Percentiles rank a stretch among this genome's conserved stretches.
phyloP scores from a whole-genome alignment of 768 basidiomycete genomes.

The Boletus vermiculosoides region DNA sequence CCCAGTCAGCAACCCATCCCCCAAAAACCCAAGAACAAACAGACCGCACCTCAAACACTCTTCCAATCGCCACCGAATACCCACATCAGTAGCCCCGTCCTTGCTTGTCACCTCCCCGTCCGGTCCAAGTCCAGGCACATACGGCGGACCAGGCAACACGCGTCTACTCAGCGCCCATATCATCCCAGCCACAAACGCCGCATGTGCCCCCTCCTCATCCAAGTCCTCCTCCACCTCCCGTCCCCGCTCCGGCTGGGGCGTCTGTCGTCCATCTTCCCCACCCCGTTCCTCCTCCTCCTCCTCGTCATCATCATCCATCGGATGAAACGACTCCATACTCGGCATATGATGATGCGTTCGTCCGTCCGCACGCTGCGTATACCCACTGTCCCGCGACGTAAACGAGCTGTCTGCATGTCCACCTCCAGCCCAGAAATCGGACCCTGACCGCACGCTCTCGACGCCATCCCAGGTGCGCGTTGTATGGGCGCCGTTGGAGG shows the following conservation, averaged over 20 bases:
- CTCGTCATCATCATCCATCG: slow-evolving; percentile 30
- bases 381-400: slow-evolving; percentile 18
- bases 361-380: slow-evolving; percentile 5
- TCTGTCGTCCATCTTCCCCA: slow-evolving; percentile 21
- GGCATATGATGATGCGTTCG: slow-evolving; percentile 13
- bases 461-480: slow-evolving; percentile 27
- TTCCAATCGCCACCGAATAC: slow-evolving; percentile 72
- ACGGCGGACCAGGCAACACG: slow-evolving; percentile 73
- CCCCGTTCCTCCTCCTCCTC: background rate
- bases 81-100: slow-evolving; percentile 33
- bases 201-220: slow-evolving; percentile 77
- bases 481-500: slow-evolving; percentile 16
- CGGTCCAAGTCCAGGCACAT: slow-evolving; percentile 45
- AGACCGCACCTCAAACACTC: slow-evolving; percentile 67
- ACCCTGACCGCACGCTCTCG: slow-evolving; percentile 60
- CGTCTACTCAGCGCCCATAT: slow-evolving; percentile 75
- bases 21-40: slow-evolving; percentile 7
- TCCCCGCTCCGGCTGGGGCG: slow-evolving; percentile 18
- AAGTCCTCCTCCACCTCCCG: slow-evolving; percentile 37
- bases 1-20: background rate
- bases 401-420: slow-evolving; percentile 13
- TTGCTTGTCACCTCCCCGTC: slow-evolving; percentile 32
- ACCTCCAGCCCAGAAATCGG: slow-evolving; percentile 70
- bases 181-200: slow-evolving; percentile 87
- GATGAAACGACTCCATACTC: slow-evolving; percentile 34